Percentiles rank a stretch among this genome's conserved stretches.
phyloP scores from a whole-genome alignment of 345 rosid genomes.

The Geranium rotundifolium region DNA sequence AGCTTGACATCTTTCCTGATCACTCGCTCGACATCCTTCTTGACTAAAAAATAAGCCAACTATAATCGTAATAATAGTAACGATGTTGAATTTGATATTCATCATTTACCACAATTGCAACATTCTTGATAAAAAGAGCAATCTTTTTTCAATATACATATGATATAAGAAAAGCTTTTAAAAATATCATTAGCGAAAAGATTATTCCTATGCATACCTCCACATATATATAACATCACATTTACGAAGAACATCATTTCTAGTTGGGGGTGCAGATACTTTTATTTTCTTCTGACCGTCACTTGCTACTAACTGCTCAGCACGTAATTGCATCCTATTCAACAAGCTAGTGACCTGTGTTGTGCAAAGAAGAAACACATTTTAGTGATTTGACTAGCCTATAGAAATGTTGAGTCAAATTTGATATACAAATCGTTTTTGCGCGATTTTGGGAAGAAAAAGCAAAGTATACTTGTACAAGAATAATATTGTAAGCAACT shows the following conservation, averaged over 20 bases:
- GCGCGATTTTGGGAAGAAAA: no score
- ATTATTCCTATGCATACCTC: conserved; percentile 40
- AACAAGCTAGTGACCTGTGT: conserved; percentile 60
- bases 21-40: no score
- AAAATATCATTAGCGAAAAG: not conserved
- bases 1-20: no score
- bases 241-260: conserved; percentile 86
- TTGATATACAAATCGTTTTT: no score
- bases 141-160: not conserved
- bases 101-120: no score
- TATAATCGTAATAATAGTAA: no score
- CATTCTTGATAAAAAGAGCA: conserved; percentile 43
- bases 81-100: no score
- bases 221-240: conserved; percentile 95
- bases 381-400: no score
- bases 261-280: conserved; percentile 67
- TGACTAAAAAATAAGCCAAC: no score
- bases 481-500: no score
- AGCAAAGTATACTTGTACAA: no score
- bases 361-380: conserved; percentile 2
- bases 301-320: conserved; percentile 30
- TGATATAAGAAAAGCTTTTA: not conserved
- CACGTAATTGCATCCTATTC: conserved; percentile 65
- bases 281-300: conserved; percentile 29
- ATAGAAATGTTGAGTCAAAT: no score